Conservation (phyloP, 768 basidiomycete genomes). For the Amanita pallidorosea region DNA sequence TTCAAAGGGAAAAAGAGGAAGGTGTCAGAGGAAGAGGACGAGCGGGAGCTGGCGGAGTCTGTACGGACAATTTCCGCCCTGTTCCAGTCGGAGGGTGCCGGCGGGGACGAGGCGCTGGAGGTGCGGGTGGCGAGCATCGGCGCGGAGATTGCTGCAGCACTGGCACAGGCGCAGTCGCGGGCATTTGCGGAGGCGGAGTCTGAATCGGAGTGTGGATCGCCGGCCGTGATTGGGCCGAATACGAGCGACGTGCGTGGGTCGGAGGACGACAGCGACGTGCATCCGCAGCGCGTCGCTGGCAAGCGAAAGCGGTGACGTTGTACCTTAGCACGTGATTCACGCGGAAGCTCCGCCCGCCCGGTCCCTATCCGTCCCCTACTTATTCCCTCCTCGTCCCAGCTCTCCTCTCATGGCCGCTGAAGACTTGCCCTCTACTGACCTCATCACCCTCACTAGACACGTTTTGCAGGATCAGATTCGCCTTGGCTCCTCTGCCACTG, state of each 20-base stretch:
- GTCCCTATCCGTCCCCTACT: constrained; percentile 8
- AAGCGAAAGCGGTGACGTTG: constrained; percentile 13
- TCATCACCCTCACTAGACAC: constrained; percentile 93
- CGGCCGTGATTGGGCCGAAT: constrained; percentile 44
- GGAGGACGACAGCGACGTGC: background rate
- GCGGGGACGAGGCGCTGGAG: constrained; percentile 40
- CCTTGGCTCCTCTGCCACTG: constrained; percentile 74
- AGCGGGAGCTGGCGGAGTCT: constrained; percentile 57
- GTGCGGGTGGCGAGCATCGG: constrained; percentile 67
- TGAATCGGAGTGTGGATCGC: constrained; percentile 37
- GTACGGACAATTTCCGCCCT: constrained; percentile 68
- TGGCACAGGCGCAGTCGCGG: constrained; percentile 62
- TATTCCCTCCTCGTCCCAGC: constrained; percentile 7
- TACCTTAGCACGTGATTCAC: constrained; percentile 2
- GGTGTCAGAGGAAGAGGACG: constrained; percentile 39
- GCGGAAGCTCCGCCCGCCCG: constrained; percentile 5
- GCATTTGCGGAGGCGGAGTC: constrained; percentile 50
- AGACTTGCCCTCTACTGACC: constrained; percentile 70
- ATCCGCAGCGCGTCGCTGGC: background rate
- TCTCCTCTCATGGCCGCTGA: constrained; percentile 33
- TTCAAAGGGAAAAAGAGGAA: constrained; percentile 68
- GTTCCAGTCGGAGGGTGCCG: constrained; percentile 37
- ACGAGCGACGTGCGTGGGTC: constrained; percentile 50
- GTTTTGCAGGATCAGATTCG: constrained; percentile 80
- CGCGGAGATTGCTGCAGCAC: constrained; percentile 70